A percentile compares a stretch with the other conserved stretches of the same genome.
phyloP scores from a whole-genome alignment of 805 yeast genomes.

The Kazachstania kunashirensis region DNA sequence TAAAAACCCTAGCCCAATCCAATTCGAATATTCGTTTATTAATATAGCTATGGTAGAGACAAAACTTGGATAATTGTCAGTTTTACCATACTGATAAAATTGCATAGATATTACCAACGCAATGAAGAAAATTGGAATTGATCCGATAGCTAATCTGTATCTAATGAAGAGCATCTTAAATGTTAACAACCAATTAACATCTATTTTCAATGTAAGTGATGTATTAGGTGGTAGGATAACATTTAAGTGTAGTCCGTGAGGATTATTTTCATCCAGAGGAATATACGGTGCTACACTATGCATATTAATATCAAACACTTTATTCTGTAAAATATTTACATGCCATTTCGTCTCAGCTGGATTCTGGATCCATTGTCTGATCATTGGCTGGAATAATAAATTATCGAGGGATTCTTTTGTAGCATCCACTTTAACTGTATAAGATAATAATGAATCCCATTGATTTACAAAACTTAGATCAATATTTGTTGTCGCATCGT shows the following conservation, averaged over 20 bases:
- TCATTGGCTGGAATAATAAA: conserved; percentile 44
- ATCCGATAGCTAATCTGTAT: conserved; percentile 64
- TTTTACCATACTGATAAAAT: conserved; percentile 34
- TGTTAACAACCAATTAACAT: conserved; percentile 31
- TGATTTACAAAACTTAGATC: conserved; percentile 21
- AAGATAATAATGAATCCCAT: conserved; percentile 25
- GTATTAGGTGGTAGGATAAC: conserved; percentile 18
- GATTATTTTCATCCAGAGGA: conserved; percentile 32
- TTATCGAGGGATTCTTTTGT: too few species aligned
- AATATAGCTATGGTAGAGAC: conserved; percentile 37
- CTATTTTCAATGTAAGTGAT: conserved; percentile 10
- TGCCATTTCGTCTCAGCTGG: conserved; percentile 79
- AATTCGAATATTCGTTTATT: conserved; percentile 20
- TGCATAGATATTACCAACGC: conserved; percentile 47
- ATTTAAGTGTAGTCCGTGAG: conserved; percentile 17
- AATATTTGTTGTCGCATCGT: conserved; percentile 1
- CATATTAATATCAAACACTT: conserved; percentile 33
- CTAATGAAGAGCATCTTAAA: conserved; percentile 62
- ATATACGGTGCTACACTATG: conserved; percentile 67
- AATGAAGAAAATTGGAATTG: conserved; percentile 57
- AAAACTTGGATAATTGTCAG: conserved; percentile 35
- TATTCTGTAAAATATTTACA: conserved; percentile 36
- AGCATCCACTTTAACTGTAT: conserved; percentile 11
- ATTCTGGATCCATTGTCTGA: conserved; percentile 55
- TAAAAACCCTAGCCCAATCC: conserved; percentile 20